These are phyloP conservation scores for Asclepias syriaca DNA, from an alignment of 257 asterid genomes.

Conservation along the genomic window DNA sequence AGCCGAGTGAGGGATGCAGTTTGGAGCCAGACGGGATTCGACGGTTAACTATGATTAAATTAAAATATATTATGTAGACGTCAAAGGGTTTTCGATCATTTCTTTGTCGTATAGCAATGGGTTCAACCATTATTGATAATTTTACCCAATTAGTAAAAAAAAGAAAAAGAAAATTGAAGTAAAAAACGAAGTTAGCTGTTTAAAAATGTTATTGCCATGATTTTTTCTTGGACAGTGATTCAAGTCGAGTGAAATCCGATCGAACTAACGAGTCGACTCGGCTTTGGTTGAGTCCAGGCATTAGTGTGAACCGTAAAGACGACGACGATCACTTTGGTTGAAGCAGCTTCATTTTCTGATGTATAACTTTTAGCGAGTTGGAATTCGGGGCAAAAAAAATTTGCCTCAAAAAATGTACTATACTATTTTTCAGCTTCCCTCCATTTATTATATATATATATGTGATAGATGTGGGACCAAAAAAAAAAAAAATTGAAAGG, in stretches of 20 bases:
- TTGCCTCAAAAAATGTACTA: neutral
- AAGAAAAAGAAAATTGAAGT: neutral
- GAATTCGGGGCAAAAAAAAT: conserved; percentile 9
- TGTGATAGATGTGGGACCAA: neutral
- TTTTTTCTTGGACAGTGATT: conserved; percentile 13
- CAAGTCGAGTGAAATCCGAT: conserved; percentile 11
- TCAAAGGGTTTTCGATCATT: conserved; percentile 1
- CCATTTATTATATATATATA: neutral
- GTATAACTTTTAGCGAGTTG: neutral
- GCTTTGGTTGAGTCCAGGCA: conserved; percentile 15
- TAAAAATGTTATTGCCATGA: neutral
- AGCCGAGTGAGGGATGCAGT: conserved; percentile 91
- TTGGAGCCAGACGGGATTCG: conserved; percentile 91
- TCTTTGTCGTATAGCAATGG: neutral
- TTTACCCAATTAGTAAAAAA: neutral
- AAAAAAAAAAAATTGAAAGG: neutral
- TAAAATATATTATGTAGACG: neutral
- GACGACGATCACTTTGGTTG: neutral
- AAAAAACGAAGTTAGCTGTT: neutral
- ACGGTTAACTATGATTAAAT: conserved; percentile 35
- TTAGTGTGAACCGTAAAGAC: neutral
- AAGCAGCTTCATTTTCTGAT: neutral
- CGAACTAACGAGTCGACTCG: conserved; percentile 15
- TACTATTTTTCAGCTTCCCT: neutral
- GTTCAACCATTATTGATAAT: neutral